Percentiles rank a stretch among this genome's conserved stretches.
phyloP scores from a whole-genome alignment of 148 eudicot species.

The Rhododendron kiyosumense region DNA sequence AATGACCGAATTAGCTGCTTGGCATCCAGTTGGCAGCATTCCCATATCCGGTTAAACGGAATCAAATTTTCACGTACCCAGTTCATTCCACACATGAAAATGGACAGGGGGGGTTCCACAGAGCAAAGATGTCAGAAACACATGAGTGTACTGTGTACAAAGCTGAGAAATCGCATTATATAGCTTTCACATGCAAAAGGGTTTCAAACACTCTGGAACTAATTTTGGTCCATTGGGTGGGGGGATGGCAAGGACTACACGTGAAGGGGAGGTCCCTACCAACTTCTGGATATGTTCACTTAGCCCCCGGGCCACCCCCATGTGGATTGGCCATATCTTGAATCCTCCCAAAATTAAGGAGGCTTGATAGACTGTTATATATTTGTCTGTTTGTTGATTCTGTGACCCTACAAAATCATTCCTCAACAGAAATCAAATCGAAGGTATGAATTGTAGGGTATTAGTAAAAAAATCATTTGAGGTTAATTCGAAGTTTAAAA shows the following conservation, averaged over 20 bases:
- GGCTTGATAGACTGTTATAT: neutral
- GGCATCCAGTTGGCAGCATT: too few species aligned
- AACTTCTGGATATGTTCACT: neutral
- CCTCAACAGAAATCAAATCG: neutral
- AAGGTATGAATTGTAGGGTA: neutral
- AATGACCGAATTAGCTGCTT: too few species aligned
- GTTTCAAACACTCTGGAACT: neutral
- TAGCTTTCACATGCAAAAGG: neutral
- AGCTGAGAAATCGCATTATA: neutral
- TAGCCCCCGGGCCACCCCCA: neutral
- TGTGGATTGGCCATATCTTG: neutral
- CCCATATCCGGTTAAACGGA: neutral
- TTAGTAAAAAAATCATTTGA: neutral
- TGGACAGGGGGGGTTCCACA: neutral
- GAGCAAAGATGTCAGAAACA: neutral
- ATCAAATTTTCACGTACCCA: neutral
- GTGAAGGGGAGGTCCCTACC: neutral
- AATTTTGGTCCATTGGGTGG: neutral
- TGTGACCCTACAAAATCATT: neutral
- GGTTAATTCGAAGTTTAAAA: neutral
- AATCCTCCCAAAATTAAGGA: neutral
- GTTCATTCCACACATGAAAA: neutral
- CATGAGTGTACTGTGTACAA: neutral
- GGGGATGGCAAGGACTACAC: neutral
- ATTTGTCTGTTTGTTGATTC: neutral